phyloP scores from a whole-genome alignment of 495 filamentous ascomycete genomes.

The Penicillium roqueforti region DNA sequence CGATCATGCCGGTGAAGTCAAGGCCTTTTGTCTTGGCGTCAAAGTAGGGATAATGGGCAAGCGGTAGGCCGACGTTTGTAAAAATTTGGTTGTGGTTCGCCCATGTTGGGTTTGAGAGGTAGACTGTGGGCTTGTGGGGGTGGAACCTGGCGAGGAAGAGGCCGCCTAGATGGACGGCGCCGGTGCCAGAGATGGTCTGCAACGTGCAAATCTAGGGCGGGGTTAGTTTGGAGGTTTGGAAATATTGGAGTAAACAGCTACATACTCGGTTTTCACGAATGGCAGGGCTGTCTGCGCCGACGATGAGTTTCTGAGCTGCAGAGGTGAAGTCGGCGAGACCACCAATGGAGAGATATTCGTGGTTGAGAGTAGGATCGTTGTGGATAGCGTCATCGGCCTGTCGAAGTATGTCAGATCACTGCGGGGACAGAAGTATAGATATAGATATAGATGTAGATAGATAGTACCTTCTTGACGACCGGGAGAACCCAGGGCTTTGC shows the following conservation, averaged over 20 bases:
- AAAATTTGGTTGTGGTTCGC: conserved; percentile 99
- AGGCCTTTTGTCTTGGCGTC: conserved; percentile 78
- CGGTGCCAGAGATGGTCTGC: conserved; percentile 59
- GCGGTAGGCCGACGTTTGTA: conserved; percentile 75
- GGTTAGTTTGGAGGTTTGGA: not conserved
- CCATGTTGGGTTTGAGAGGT: conserved; percentile 94
- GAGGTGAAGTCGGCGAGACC: conserved; percentile 78
- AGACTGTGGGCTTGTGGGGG: conserved; percentile 61
- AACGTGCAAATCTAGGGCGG: conserved; percentile 43
- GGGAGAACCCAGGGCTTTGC: conserved; percentile 98
- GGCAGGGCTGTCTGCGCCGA: conserved; percentile 75
- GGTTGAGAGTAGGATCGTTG: conserved; percentile 84
- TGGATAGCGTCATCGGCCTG: conserved; percentile 87
- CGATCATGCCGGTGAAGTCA: conserved; percentile 84
- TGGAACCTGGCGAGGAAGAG: conserved; percentile 55
- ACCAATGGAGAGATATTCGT: conserved; percentile 97
- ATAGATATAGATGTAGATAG: conserved; percentile 13
- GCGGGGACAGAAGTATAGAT: not conserved
- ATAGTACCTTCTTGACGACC: conserved; percentile 82
- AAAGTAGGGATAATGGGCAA: conserved; percentile 92
- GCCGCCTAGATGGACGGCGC: conserved; percentile 54
- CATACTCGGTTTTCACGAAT: conserved; percentile 75
- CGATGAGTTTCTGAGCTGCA: conserved; percentile 84
- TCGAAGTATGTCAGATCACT: conserved; percentile 4
- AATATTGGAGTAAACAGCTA: not conserved